Evolutionary conservation across 2,329 filamentous ascomycete genomes (phyloP).

Genomic region (Amesomyces nigricolor): DNA sequence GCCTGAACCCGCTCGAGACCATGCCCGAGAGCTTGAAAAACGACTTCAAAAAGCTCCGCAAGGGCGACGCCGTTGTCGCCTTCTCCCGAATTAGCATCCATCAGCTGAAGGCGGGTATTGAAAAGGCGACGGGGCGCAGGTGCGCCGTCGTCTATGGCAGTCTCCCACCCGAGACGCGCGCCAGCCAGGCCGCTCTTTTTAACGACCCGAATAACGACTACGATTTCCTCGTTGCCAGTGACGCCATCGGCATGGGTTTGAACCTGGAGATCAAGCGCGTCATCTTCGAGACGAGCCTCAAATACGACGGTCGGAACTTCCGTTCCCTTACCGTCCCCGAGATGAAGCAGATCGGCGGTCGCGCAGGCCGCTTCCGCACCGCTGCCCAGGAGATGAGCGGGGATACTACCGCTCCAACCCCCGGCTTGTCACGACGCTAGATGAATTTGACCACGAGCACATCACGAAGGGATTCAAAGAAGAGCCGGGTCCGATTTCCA

Average conservation of each 20-base stretch:
- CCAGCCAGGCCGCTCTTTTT: conserved; percentile 85
- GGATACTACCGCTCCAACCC: conserved; percentile 9
- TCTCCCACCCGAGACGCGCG: conserved; percentile 85
- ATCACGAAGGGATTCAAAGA: conserved; percentile 58
- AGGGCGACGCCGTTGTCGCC: conserved; percentile 84
- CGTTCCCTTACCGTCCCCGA: conserved; percentile 64
- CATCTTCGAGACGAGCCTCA: conserved; percentile 73
- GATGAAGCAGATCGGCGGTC: conserved; percentile 89
- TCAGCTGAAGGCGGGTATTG: conserved; percentile 69
- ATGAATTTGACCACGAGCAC: conserved; percentile 58
- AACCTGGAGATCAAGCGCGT: conserved; percentile 90
- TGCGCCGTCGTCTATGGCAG: conserved; percentile 92
- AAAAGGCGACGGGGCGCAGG: conserved; percentile 66
- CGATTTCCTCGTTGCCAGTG: conserved; percentile 79
- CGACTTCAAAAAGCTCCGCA: conserved; percentile 62
- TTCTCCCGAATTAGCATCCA: conserved; percentile 84
- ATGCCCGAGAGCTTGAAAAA: conserved; percentile 58
- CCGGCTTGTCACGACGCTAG: conserved; percentile 74
- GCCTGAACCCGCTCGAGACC: conserved; percentile 70
- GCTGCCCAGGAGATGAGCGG: conserved; percentile 50
- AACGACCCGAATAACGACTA: conserved; percentile 96
- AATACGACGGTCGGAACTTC: conserved; percentile 58
- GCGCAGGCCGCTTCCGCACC: conserved; percentile 79
- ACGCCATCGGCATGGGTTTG: conserved; percentile 91
- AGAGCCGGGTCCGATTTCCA: conserved; percentile 59